Evolutionary conservation across 2,329 filamentous ascomycete genomes (phyloP), one percentile per base, ranked within the genome.

Genomic region (Thielaviopsis musarum): DNA sequence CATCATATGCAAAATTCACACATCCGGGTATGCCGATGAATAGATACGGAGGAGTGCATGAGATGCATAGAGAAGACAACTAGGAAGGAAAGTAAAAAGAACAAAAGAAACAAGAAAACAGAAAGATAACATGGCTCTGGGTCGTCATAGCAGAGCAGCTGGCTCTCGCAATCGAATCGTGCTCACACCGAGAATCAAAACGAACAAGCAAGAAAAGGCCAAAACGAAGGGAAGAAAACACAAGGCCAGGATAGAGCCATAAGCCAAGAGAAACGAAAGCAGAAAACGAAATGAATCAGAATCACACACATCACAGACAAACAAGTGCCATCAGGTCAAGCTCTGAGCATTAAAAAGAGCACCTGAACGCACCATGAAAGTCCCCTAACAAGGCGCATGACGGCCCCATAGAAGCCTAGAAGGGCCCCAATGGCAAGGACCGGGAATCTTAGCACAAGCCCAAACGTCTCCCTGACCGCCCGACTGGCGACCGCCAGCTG

Each of bases 351-450:
- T 19, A 61, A 52, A 30, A 60, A 54, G 22, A 63, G 19, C 54
- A 58, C 34, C n/a, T 59, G 54, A 13, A 64, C 30, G 41, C 61
- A 60, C 63, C 63, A 64, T 15, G 59, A 34, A 19, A 64, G 13
- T n/a, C 57, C 63, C 24, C 55, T 52, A 38, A 59, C 54, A 24
- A 59, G 54, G 53, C 56, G 59, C 56, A 59, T 58, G 53, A 55
- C 57, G 24, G 55, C 56, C 54, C 60, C 63, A 59, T 52, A 59
- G 59, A 34, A 61, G 52, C 59, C 57, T 58, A 54, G 59, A n/a
- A 59, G 59, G 53, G 60, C 60, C 28, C 60, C 48, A 34, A 61
- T 54, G 38, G 60, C 53, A 53, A 61, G 60, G 22, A 59, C 21
- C 38, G 59, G 54, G 57, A 45, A 61, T 54, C 60, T 56, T 26